Conservation (phyloP, 129 eudicot genomes). For the Logfia minima region DNA sequence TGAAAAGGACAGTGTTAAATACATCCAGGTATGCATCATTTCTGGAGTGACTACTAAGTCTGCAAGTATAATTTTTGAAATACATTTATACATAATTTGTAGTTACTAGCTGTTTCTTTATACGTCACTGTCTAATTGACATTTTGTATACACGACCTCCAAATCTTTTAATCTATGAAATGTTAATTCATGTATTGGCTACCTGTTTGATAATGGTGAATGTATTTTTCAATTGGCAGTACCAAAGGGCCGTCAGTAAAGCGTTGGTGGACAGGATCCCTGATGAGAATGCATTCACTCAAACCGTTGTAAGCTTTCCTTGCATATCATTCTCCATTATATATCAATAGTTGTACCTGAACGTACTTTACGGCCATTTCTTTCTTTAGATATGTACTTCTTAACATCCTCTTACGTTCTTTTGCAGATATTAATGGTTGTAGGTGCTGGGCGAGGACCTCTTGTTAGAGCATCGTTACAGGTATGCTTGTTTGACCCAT, state of each 20-base stretch:
- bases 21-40: constrained; percentile 61
- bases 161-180: background rate
- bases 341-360: background rate
- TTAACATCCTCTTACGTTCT: constrained; percentile 1
- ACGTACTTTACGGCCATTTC: background rate
- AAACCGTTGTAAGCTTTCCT: constrained; percentile 57
- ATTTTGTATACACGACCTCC: background rate
- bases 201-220: constrained; percentile 9
- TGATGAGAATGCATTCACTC: constrained; percentile 65
- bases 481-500: constrained; percentile 36
- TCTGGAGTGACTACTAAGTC: background rate
- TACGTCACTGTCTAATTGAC: background rate
- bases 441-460: constrained; percentile 99
- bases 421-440: constrained; percentile 91
- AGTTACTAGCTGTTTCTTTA: background rate
- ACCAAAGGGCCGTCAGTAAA: constrained; percentile 86
- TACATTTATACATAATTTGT: background rate
- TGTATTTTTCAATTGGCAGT: constrained; percentile 46
- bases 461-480: constrained; percentile 95
- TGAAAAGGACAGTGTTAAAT: constrained; percentile 83
- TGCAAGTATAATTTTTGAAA: background rate
- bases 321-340: constrained; percentile 2
- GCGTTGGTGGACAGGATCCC: constrained; percentile 82
- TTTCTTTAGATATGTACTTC: constrained; percentile 9
- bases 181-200: background rate